Conservation (phyloP, 1,139 yeast genomes). For the Blastobotrys malaysiensis region DNA sequence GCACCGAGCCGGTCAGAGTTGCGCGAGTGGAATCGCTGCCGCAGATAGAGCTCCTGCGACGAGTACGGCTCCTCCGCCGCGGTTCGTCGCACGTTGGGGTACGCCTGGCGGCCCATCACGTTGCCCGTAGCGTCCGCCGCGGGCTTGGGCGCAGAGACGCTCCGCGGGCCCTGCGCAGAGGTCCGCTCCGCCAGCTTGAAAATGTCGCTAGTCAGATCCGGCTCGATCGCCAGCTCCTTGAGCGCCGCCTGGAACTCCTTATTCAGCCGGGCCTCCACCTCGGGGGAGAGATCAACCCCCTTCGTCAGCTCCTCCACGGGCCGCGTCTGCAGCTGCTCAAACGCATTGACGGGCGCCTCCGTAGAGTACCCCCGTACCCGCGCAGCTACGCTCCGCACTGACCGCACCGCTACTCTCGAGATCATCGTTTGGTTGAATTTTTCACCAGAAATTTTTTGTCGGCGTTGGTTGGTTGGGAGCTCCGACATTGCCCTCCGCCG, state of each 20-base stretch:
- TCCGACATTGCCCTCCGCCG: background rate
- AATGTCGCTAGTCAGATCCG: slow-evolving; percentile 23
- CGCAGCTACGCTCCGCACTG: background rate
- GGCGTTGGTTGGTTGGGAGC: background rate
- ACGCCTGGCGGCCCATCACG: slow-evolving; percentile 26
- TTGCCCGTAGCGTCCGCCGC: slow-evolving; percentile 18
- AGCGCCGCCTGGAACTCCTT: slow-evolving; percentile 28
- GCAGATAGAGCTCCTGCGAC: slow-evolving; percentile 65
- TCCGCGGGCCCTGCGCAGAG: slow-evolving; percentile 14
- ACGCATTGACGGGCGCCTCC: background rate
- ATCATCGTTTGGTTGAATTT: background rate
- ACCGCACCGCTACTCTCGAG: background rate
- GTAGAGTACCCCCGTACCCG: background rate
- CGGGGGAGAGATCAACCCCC: slow-evolving; percentile 20
- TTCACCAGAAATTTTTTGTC: background rate
- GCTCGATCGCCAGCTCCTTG: slow-evolving; percentile 29
- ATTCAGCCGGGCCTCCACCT: slow-evolving; percentile 27
- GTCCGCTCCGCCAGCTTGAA: slow-evolving; percentile 17
- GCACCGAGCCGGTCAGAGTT: slow-evolving; percentile 59
- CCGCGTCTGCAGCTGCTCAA: background rate
- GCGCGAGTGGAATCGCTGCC: slow-evolving; percentile 58
- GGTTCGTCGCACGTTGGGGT: slow-evolving; percentile 37
- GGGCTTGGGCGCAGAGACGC: slow-evolving; percentile 8
- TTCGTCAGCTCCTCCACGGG: background rate
- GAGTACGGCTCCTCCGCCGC: slow-evolving; percentile 51